Evolutionary conservation across 2,329 filamentous ascomycete genomes (phyloP).

Genomic region (Cercospora sojina): DNA sequence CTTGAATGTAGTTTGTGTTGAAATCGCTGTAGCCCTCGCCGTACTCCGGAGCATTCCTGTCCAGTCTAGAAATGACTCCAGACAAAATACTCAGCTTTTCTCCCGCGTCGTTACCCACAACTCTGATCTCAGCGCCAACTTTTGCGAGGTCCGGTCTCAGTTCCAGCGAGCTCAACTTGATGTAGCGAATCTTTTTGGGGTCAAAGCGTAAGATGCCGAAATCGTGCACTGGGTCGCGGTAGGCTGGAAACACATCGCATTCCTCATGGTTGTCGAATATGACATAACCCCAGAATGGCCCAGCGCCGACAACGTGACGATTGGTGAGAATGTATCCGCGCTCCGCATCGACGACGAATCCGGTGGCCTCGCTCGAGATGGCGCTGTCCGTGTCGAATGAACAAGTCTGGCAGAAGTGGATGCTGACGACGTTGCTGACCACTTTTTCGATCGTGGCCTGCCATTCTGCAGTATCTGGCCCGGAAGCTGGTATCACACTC

Average conservation of each 20-base stretch:
- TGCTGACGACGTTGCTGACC: conserved; percentile 94
- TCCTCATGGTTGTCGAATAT: conserved; percentile 98
- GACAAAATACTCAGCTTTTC: conserved; percentile 98
- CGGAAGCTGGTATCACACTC: conserved; percentile 47
- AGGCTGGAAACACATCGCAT: conserved; percentile 93
- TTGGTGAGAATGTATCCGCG: conserved; percentile 66
- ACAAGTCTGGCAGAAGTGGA: conserved; percentile 96
- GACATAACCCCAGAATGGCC: conserved; percentile 96
- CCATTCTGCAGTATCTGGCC: conserved; percentile 77
- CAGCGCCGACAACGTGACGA: conserved; percentile 85
- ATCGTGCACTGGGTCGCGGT: conserved; percentile 97
- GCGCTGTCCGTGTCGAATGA: conserved; percentile 97
- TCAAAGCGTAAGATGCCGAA: conserved; percentile 97
- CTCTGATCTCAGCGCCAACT: conserved; percentile 91
- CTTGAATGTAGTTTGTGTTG: conserved; percentile 95
- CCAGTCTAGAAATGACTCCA: conserved; percentile 91
- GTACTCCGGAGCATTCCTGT: conserved; percentile 96
- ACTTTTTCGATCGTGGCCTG: conserved; percentile 93
- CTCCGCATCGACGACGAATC: conserved; percentile 95
- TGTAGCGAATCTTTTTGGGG: conserved; percentile 93
- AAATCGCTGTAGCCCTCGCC: conserved; percentile 98
- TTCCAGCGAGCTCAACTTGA: conserved; percentile 78
- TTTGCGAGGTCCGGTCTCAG: conserved; percentile 80
- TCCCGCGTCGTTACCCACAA: conserved; percentile 97
- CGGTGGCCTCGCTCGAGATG: conserved; percentile 90